phyloP scores from a whole-genome alignment of 768 basidiomycete genomes.

The Harrya chromipes region DNA sequence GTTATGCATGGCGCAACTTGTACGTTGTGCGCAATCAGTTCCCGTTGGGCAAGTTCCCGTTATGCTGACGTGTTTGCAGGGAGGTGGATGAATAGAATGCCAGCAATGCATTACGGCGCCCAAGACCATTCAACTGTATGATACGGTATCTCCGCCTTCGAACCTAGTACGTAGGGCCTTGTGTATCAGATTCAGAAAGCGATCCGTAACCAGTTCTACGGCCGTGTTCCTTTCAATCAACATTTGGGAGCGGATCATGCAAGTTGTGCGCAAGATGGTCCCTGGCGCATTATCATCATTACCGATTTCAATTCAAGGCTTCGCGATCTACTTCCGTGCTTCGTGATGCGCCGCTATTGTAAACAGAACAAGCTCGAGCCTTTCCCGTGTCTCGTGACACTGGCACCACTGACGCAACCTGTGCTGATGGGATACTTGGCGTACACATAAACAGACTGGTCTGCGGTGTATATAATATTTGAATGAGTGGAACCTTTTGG shows the following conservation, averaged over 20 bases:
- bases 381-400: conserved; percentile 16
- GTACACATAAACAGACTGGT: conserved; percentile 21
- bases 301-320: conserved; percentile 6
- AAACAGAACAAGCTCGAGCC: not conserved
- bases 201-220: not conserved
- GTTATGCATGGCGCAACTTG: conserved; percentile 17
- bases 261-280: not conserved
- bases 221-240: not conserved
- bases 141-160: conserved; percentile 23
- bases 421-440: conserved; percentile 11
- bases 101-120: conserved; percentile 30
- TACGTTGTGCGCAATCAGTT: conserved; percentile 30
- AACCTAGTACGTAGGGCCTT: conserved; percentile 10
- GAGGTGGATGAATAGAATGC: conserved; percentile 26
- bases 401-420: conserved; percentile 3
- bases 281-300: conserved; percentile 6
- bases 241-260: conserved; percentile 5
- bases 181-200: conserved; percentile 1
- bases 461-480: conserved; percentile 11
- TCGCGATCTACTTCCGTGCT: conserved; percentile 21
- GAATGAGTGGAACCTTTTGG: conserved; percentile 3
- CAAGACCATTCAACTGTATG: conserved; percentile 6
- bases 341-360: conserved; percentile 19
- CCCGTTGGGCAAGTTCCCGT: conserved; percentile 17
- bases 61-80: conserved; percentile 28